Evolutionary conservation across 306 rosid species (phyloP).

Genomic region (Lablab purpureus): DNA sequence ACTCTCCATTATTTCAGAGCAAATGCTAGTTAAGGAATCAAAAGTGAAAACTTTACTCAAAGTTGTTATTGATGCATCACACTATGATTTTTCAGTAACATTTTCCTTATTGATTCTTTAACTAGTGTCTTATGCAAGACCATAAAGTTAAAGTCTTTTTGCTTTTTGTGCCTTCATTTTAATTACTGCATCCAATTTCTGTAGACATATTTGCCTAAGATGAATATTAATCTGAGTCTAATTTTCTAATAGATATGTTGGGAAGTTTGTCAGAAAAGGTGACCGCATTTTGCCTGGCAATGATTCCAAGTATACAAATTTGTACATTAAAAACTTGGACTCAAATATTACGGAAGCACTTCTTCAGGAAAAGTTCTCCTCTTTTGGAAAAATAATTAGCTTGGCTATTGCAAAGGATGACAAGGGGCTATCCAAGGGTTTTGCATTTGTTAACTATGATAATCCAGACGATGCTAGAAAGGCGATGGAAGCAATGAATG

Average conservation of each 20-base stretch:
- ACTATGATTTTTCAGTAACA: neutral
- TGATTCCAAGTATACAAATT: constrained; percentile 74
- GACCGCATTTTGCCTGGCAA: constrained; percentile 68
- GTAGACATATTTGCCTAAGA: constrained; percentile 11
- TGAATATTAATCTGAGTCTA: constrained; percentile 31
- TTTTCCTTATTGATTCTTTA: neutral
- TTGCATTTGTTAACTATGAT: constrained; percentile 81
- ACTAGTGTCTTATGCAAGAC: neutral
- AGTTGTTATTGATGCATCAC: neutral
- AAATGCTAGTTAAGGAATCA: neutral
- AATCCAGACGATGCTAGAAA: constrained; percentile 78
- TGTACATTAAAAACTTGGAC: constrained; percentile 86
- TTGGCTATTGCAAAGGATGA: constrained; percentile 66
- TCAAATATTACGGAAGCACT: constrained; percentile 62
- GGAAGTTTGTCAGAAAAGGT: constrained; percentile 68
- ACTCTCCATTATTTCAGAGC: neutral
- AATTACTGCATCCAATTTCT: constrained; percentile 13
- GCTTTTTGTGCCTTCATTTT: constrained; percentile 1
- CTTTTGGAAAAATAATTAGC: constrained; percentile 79
- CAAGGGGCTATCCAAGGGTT: constrained; percentile 76
- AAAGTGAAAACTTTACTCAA: neutral
- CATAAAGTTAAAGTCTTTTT: constrained; percentile 12
- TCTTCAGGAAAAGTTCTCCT: constrained; percentile 66
- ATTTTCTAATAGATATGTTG: constrained; percentile 61
- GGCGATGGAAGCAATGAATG: constrained; percentile 80